phyloP scores from a whole-genome alignment of 306 rosid genomes.

The Sindora glabra region DNA sequence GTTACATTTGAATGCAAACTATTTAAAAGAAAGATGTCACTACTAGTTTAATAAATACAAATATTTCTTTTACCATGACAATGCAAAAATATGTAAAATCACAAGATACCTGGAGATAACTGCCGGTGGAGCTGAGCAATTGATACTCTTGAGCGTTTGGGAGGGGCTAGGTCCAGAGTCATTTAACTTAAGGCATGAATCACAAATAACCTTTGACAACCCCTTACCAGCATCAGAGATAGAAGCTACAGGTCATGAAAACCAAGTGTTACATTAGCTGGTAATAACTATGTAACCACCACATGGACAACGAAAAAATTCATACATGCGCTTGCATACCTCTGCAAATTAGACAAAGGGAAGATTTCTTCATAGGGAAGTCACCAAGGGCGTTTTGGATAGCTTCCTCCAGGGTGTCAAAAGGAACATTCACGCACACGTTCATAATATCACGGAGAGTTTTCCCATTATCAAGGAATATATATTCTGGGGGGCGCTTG shows the following conservation, averaged over 20 bases:
- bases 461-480: slow-evolving; percentile 53
- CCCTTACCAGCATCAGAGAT: slow-evolving; percentile 22
- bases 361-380: slow-evolving; percentile 43
- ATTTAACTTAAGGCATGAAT: slow-evolving; percentile 41
- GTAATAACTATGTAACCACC: neutral
- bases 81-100: no score
- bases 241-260: slow-evolving; percentile 22
- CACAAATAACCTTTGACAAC: slow-evolving; percentile 48
- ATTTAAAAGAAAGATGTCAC: no score
- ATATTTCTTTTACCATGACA: no score
- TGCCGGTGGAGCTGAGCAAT: slow-evolving; percentile 9
- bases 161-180: slow-evolving; percentile 23
- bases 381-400: slow-evolving; percentile 47
- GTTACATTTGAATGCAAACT: no score
- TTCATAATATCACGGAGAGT: slow-evolving; percentile 78
- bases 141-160: slow-evolving; percentile 5
- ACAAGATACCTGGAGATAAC: slow-evolving; percentile 20
- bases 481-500: slow-evolving; percentile 81
- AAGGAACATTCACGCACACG: slow-evolving; percentile 35
- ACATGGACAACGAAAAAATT: neutral
- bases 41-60: no score
- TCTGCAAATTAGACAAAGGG: slow-evolving; percentile 62
- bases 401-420: slow-evolving; percentile 45
- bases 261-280: neutral
- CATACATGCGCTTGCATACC: slow-evolving; percentile 39